These are phyloP conservation scores for Penicillium sp. DNA, from an alignment of 2,329 filamentous ascomycete species.

Conservation along the genomic window DNA sequence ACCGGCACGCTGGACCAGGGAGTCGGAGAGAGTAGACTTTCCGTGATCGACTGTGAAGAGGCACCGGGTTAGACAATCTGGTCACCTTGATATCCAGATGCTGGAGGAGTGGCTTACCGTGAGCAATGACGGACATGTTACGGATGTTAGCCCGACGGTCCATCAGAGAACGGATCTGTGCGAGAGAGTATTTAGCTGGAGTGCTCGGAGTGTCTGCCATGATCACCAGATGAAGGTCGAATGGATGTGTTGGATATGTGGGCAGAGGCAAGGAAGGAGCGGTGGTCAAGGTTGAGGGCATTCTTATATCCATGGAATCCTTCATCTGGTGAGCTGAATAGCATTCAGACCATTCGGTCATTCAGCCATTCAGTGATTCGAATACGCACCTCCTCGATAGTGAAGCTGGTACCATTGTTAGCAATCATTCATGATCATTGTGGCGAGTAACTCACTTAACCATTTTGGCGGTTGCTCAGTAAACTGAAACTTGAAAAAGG, in stretches of 20 bases:
- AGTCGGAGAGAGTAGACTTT: slow-evolving; percentile 99
- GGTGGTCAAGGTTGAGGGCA: background rate
- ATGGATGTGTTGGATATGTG: background rate
- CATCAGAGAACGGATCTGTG: slow-evolving; percentile 50
- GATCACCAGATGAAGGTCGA: background rate
- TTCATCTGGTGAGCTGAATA: slow-evolving; percentile 2
- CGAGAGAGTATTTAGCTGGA: background rate
- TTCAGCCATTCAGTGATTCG: background rate
- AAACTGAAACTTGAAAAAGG: slow-evolving; percentile 33
- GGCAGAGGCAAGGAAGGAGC: background rate
- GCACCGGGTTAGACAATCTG: slow-evolving; percentile 4
- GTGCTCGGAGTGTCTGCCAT: background rate
- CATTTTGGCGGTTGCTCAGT: slow-evolving; percentile 81
- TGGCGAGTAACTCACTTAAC: slow-evolving; percentile 79
- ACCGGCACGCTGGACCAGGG: slow-evolving; percentile 97
- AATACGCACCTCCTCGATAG: slow-evolving; percentile 77
- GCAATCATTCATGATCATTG: background rate
- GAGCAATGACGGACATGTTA: slow-evolving; percentile 99
- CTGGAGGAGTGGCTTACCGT: slow-evolving; percentile 59
- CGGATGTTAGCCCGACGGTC: slow-evolving; percentile 63
- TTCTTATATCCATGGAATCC: background rate
- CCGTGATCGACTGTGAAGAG: slow-evolving; percentile 80
- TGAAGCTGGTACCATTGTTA: slow-evolving; percentile 69
- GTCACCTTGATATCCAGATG: too few relatives aligned
- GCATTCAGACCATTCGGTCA: background rate